phyloP scores from a whole-genome alignment of 2,329 filamentous ascomycete genomes.

The Fusarium chlamydosporum region DNA sequence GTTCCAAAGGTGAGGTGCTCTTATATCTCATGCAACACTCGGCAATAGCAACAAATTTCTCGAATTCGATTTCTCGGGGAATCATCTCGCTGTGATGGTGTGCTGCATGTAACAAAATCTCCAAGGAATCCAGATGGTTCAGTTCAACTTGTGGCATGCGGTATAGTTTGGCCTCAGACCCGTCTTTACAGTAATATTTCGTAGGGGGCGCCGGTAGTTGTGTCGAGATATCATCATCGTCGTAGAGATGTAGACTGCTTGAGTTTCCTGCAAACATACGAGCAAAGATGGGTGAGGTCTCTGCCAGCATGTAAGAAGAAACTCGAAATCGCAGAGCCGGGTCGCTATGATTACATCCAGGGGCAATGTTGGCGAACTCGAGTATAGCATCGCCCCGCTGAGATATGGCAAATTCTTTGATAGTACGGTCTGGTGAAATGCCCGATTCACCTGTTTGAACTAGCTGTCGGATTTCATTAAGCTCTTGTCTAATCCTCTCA shows the following conservation, averaged over 20 bases:
- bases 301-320: slow-evolving; percentile 64
- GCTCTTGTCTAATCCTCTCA: slow-evolving; percentile 60
- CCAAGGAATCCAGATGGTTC: slow-evolving; percentile 59
- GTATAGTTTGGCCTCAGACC: slow-evolving; percentile 62
- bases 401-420: slow-evolving; percentile 61
- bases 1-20: slow-evolving; percentile 66
- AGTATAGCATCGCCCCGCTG: slow-evolving; percentile 64
- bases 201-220: slow-evolving; percentile 56
- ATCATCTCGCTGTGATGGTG: slow-evolving; percentile 64
- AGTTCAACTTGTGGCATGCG: slow-evolving; percentile 67
- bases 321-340: slow-evolving; percentile 66
- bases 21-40: slow-evolving; percentile 65
- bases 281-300: slow-evolving; percentile 67
- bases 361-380: slow-evolving; percentile 63
- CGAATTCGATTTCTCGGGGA: slow-evolving; percentile 63
- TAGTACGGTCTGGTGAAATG: slow-evolving; percentile 56
- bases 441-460: slow-evolving; percentile 59
- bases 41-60: slow-evolving; percentile 66
- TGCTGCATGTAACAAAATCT: slow-evolving; percentile 65
- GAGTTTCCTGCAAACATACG: slow-evolving; percentile 60
- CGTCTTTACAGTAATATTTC: slow-evolving; percentile 59
- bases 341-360: slow-evolving; percentile 51
- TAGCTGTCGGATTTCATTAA: slow-evolving; percentile 58
- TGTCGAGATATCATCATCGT: slow-evolving; percentile 56
- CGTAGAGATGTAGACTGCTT: slow-evolving; percentile 53